These are phyloP conservation scores for Parascedosporium putredinis DNA, from an alignment of 2,329 filamentous ascomycete genomes.

Conservation along the genomic window DNA sequence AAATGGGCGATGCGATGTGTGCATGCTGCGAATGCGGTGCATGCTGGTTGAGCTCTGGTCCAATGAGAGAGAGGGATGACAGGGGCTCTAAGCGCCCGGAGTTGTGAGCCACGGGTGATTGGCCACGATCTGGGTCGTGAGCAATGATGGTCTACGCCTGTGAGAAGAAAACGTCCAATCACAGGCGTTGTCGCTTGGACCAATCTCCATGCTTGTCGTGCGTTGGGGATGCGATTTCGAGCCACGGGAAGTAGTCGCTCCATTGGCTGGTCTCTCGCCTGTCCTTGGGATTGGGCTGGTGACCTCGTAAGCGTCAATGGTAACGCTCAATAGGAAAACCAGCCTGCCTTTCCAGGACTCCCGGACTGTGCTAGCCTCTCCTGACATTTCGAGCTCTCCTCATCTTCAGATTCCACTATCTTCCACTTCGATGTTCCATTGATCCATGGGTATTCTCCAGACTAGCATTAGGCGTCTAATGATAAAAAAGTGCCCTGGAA, in stretches of 20 bases:
- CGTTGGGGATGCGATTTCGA: neutral
- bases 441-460: too few relatives aligned
- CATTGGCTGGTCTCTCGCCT: neutral
- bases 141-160: too few relatives aligned
- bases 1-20: neutral
- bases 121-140: constrained; percentile 1
- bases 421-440: too few relatives aligned
- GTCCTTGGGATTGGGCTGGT: too few relatives aligned
- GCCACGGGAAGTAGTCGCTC: too few relatives aligned
- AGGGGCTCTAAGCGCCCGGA: constrained; percentile 6
- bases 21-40: constrained; percentile 5
- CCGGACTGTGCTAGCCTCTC: too few relatives aligned
- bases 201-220: neutral
- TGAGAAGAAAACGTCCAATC: too few relatives aligned
- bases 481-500: too few relatives aligned
- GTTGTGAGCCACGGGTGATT: constrained; percentile 5
- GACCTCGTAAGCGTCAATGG: neutral
- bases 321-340: neutral
- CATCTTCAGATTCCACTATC: too few relatives aligned
- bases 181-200: neutral
- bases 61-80: constrained; percentile 1
- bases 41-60: neutral
- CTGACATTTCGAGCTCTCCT: too few relatives aligned
- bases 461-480: too few relatives aligned
- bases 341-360: too few relatives aligned